phyloP scores from a whole-genome alignment of 257 asterid species.

The Solanum bulbocastanum region DNA sequence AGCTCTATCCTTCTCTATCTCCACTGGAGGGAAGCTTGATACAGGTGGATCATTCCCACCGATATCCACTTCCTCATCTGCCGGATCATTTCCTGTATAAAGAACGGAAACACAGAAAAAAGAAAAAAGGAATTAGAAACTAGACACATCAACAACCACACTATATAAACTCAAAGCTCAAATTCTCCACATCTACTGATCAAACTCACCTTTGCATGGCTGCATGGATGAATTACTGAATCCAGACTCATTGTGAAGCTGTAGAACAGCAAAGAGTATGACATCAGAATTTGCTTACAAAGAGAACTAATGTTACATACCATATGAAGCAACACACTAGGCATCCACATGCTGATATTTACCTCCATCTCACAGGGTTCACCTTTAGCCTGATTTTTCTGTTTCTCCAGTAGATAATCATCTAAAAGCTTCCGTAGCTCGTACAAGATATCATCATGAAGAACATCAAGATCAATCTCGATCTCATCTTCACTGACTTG shows the following conservation, averaged over 20 bases:
- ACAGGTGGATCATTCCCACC: slow-evolving; percentile 59
- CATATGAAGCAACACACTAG: neutral
- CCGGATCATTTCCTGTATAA: slow-evolving; percentile 26
- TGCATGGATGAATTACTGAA: slow-evolving; percentile 38
- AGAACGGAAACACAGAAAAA: neutral
- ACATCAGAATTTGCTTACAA: neutral
- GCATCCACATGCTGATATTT: neutral
- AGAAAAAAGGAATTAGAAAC: neutral
- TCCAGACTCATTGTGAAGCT: slow-evolving; percentile 54
- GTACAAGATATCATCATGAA: slow-evolving; percentile 53
- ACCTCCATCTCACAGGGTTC: slow-evolving; percentile 55
- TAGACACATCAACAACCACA: neutral
- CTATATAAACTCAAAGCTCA: neutral
- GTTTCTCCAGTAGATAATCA: slow-evolving; percentile 39
- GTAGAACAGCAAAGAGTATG: slow-evolving; percentile 7
- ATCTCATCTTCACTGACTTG: slow-evolving; percentile 72
- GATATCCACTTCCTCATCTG: slow-evolving; percentile 74
- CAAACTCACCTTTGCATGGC: slow-evolving; percentile 43
- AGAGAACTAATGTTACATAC: neutral
- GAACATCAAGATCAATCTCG: slow-evolving; percentile 75
- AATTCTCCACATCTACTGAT: neutral
- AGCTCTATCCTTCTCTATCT: slow-evolving; percentile 42
- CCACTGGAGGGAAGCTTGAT: slow-evolving; percentile 49
- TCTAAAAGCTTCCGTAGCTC: slow-evolving; percentile 61
- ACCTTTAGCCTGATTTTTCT: slow-evolving; percentile 30